phyloP scores from a whole-genome alignment of 2,329 filamentous ascomycete species.

The Cercospora citrullina region DNA sequence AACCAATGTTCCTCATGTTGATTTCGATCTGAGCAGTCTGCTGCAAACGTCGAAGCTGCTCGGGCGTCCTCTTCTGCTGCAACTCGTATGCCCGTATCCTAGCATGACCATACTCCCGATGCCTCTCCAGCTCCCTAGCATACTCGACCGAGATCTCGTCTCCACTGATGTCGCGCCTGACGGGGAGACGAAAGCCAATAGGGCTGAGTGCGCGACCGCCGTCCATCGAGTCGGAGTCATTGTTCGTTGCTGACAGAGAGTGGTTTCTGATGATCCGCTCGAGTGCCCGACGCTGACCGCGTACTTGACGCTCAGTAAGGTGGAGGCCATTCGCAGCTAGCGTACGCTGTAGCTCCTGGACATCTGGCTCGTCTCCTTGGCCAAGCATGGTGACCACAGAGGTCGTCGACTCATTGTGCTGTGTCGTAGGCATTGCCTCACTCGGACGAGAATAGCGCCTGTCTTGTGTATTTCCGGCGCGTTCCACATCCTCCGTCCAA shows the following conservation, averaged over 20 bases:
- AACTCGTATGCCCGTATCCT: neutral
- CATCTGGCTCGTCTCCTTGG: slow-evolving; percentile 14
- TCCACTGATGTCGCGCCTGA: neutral
- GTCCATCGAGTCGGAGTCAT: neutral
- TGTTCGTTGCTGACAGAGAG: neutral
- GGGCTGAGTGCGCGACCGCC: neutral
- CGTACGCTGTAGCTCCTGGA: neutral
- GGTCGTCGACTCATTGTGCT: neutral
- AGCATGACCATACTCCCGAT: neutral
- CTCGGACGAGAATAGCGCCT: neutral
- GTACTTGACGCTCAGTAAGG: slow-evolving; percentile 11
- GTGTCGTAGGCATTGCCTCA: neutral
- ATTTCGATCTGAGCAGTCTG: slow-evolving; percentile 1
- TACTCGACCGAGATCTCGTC: neutral
- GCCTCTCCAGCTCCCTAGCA: slow-evolving; percentile 5
- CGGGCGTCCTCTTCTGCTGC: neutral
- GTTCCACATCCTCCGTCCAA: neutral
- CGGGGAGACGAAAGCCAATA: neutral
- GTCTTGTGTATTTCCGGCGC: neutral
- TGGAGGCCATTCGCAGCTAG: slow-evolving; percentile 3
- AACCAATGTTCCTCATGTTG: slow-evolving; percentile 3
- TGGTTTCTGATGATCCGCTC: neutral
- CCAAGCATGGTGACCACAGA: slow-evolving; percentile 15
- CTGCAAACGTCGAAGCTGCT: neutral
- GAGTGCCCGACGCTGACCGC: slow-evolving; percentile 4